A percentile compares a stretch with the other conserved stretches of the same genome.
Conservation (phyloP, 2,329 filamentous ascomycete genomes). For the Stromatinia cepivora region DNA sequence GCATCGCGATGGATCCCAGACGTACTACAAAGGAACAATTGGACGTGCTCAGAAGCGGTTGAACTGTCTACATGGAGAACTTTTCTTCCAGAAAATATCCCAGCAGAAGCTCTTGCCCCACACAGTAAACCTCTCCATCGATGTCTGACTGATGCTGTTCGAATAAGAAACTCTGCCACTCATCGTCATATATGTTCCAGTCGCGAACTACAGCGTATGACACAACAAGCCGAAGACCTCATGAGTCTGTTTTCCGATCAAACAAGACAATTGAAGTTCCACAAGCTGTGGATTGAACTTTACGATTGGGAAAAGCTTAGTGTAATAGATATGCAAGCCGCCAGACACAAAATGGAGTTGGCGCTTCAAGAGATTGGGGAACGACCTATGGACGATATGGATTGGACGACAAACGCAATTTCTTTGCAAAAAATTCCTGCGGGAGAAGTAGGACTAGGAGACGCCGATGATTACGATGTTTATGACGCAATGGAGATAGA, state of each 20-base stretch:
- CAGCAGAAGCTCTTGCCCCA: slow-evolving; percentile 30
- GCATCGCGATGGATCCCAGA: slow-evolving; percentile 38
- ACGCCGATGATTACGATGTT: slow-evolving; percentile 20
- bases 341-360: slow-evolving; percentile 32
- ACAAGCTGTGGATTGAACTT: slow-evolving; percentile 32
- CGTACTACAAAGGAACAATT: slow-evolving; percentile 31
- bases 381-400: slow-evolving; percentile 39
- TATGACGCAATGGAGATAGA: slow-evolving; percentile 38
- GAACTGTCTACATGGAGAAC: slow-evolving; percentile 38
- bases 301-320: slow-evolving; percentile 34
- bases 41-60: slow-evolving; percentile 38
- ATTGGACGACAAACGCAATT: slow-evolving; percentile 40
- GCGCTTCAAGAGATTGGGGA: slow-evolving; percentile 38
- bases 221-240: slow-evolving; percentile 34
- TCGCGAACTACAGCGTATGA: slow-evolving; percentile 35
- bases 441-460: slow-evolving; percentile 6
- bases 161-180: slow-evolving; percentile 37
- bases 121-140: slow-evolving; percentile 30
- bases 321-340: slow-evolving; percentile 26
- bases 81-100: slow-evolving; percentile 32
- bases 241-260: slow-evolving; percentile 39
- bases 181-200: slow-evolving; percentile 40
- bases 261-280: slow-evolving; percentile 35
- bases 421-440: slow-evolving; percentile 36
- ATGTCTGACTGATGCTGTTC: slow-evolving; percentile 36